Evolutionary conservation across 106 monocot species (phyloP), one percentile per base, ranked within the genome.

Genomic region (Apostasia shenzhenica): DNA sequence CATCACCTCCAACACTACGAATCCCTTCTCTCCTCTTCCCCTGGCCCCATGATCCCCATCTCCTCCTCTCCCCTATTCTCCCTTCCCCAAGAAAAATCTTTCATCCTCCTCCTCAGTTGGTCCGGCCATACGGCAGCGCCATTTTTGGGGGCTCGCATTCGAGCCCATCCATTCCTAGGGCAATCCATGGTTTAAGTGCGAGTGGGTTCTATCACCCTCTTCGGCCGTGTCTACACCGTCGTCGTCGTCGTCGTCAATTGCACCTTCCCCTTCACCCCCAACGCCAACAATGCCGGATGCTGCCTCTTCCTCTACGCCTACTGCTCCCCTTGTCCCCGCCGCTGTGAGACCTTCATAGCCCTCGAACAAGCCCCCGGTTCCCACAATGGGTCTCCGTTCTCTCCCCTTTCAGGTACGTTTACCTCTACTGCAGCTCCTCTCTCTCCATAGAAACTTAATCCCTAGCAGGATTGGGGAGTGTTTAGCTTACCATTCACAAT

Each of bases 201-300:
- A 85, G 68, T 89, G 85, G 85, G 8, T 68, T 42, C 63, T 70
- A 37, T 53, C 62, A 55, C 45, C 42, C 55, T 85, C 54, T 90
- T 86, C 68, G 89, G 85, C 62, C 70, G 89, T 44, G 83, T 90
- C 53, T 90, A 90, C 83, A 90, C 89, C 26, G 26, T 26, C 26
- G 26, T 26, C 66, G 89, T 79, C 61, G 85, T 90, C 54, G 81
- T 90, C 40, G 85, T 90, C 44, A 90, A 90, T 67, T 90, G 89
- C 74, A 80, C 85, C 14, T 90, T 90, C 67, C 66, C 77, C 0
- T 8, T 11, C 7, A 41, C 47, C 51, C 66, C 75, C 68, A 72
- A 72, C 64, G 59, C 73, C 54, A 77, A 76, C 75, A 61, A 69
- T 48, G 69, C 78, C 42, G 89, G 89, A 44, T 85, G 89, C 3